A percentile compares a stretch with the other conserved stretches of the same genome.
Conservation (phyloP, 1,284 basidiomycete genomes). For the Heterobasidion parviporum region DNA sequence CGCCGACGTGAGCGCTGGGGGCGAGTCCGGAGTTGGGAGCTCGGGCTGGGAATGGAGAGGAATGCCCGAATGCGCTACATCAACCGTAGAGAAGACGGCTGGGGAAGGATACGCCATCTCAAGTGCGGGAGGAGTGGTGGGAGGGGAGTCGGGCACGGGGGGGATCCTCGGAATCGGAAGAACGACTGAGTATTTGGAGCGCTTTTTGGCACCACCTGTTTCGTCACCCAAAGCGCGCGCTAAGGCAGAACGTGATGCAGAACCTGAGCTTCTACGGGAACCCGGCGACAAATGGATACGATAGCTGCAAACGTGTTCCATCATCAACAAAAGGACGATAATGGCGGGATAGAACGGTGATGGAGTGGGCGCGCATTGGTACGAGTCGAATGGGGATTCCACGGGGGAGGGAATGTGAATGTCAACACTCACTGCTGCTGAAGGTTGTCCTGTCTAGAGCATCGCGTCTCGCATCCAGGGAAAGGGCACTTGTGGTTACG, state of each 20-base stretch:
- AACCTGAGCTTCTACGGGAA: conserved; percentile 49
- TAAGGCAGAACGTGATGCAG: conserved; percentile 38
- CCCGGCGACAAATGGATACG: conserved; percentile 68
- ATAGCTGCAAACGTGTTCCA: conserved; percentile 36
- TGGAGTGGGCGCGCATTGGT: too few relatives aligned
- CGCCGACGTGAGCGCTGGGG: background rate
- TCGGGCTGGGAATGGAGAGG: background rate
- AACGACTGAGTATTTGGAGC: background rate
- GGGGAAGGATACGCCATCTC: background rate
- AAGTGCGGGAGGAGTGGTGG: background rate
- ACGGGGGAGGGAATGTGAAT: background rate
- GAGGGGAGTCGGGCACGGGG: conserved; percentile 1
- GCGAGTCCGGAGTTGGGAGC: background rate
- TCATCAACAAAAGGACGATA: background rate
- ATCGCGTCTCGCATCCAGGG: conserved; percentile 74
- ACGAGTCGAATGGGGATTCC: background rate
- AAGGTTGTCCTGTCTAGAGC: conserved; percentile 74
- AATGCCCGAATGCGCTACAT: background rate
- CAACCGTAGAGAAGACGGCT: background rate
- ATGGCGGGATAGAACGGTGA: background rate
- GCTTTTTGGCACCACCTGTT: conserved; percentile 6
- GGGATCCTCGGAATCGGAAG: background rate
- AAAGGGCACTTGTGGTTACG: conserved; percentile 77
- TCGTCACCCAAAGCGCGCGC: conserved; percentile 2
- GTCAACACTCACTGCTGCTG: conserved; percentile 66